Conservation (phyloP, 1,139 yeast genomes). For the Maudiozyma humilis region DNA sequence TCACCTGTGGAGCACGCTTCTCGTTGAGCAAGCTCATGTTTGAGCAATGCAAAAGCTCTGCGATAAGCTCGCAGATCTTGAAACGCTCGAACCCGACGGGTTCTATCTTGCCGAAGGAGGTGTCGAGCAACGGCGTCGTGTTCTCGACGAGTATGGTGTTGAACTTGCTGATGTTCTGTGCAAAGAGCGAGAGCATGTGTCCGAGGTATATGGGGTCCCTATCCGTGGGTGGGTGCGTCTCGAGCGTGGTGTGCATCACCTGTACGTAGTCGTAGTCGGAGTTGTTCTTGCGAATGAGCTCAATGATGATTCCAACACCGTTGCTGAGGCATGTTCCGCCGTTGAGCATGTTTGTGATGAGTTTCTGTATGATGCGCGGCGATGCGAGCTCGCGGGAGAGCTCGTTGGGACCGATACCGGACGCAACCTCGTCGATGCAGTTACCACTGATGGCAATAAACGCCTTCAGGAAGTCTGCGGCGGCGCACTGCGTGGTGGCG, state of each 20-base stretch:
- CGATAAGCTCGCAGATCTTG: conserved; percentile 89
- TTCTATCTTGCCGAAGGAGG: conserved; percentile 70
- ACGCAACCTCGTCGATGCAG: conserved; percentile 60
- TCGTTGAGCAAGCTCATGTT: conserved; percentile 92
- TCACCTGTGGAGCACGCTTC: conserved; percentile 69
- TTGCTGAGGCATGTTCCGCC: conserved; percentile 92
- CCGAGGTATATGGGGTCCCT: conserved; percentile 94
- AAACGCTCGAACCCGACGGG: conserved; percentile 95
- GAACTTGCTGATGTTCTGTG: conserved; percentile 66
- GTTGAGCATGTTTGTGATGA: conserved; percentile 75
- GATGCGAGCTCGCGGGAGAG: conserved; percentile 83
- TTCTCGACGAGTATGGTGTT: conserved; percentile 43
- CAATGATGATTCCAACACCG: conserved; percentile 94
- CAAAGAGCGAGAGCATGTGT: conserved; percentile 70
- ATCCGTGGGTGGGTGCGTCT: conserved; percentile 89
- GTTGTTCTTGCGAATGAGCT: conserved; percentile 88
- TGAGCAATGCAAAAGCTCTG: conserved; percentile 91
- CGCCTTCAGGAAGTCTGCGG: conserved; percentile 91
- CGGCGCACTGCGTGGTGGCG: conserved; percentile 78
- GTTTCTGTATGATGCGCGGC: conserved; percentile 52
- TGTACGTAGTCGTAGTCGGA: conserved; percentile 92
- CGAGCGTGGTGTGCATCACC: conserved; percentile 75
- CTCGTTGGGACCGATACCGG: conserved; percentile 95
- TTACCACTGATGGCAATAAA: conserved; percentile 89
- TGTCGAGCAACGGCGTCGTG: conserved; percentile 40